Evolutionary conservation across 2,329 filamentous ascomycete species (phyloP).

Genomic region (Penicillium sumatraense): DNA sequence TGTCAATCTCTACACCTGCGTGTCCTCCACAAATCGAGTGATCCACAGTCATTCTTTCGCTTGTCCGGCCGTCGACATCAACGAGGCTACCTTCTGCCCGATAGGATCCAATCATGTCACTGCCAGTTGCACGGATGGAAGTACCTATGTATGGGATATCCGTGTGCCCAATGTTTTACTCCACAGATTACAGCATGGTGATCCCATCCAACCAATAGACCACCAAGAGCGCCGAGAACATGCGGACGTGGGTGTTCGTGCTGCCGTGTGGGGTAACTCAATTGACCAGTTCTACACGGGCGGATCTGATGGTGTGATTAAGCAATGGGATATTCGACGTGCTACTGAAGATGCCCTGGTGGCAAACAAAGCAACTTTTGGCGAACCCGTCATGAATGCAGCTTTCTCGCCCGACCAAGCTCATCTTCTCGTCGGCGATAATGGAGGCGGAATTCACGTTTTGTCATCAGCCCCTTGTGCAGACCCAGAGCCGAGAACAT

Average conservation of each 20-base stretch:
- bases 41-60: conserved; percentile 46
- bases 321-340: conserved; percentile 62
- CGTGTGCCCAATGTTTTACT: conserved; percentile 53
- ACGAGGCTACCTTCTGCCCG: conserved; percentile 60
- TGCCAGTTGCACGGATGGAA: conserved; percentile 64
- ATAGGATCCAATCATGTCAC: conserved; percentile 55
- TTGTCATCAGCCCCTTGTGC: conserved; percentile 45
- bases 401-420: conserved; percentile 60
- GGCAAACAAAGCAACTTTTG: conserved; percentile 53
- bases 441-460: conserved; percentile 59
- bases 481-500: conserved; percentile 18
- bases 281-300: conserved; percentile 61
- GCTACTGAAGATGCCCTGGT: conserved; percentile 57
- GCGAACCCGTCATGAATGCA: conserved; percentile 62
- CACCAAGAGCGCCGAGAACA: conserved; percentile 49
- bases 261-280: conserved; percentile 61
- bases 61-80: conserved; percentile 65
- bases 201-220: conserved; percentile 54
- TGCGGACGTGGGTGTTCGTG: conserved; percentile 62
- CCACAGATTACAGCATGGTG: conserved; percentile 56
- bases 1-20: conserved; percentile 56
- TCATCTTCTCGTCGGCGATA: conserved; percentile 62
- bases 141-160: conserved; percentile 65
- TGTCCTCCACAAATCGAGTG: neutral
- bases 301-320: conserved; percentile 64